These are phyloP conservation scores for Colletotrichum tropicicola DNA, from an alignment of 2,329 filamentous ascomycete species.

Conservation along the genomic window DNA sequence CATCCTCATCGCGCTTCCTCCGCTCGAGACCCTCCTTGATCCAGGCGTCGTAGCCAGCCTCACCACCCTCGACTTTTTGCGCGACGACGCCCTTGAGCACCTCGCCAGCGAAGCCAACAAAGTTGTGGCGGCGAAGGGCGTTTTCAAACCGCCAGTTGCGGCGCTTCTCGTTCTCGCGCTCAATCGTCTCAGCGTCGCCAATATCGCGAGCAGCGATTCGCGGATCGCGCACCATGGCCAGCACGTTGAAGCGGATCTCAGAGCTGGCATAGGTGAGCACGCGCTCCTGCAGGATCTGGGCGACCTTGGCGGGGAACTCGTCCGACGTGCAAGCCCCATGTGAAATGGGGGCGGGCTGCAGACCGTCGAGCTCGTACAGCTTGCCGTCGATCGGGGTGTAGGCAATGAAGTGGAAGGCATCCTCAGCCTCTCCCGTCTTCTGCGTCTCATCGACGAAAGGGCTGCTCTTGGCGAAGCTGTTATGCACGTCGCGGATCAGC, in stretches of 20 bases:
- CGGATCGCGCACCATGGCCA: conserved; percentile 90
- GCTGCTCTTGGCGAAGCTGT: conserved; percentile 86
- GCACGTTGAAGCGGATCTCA: conserved; percentile 95
- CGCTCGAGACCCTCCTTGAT: conserved; percentile 72
- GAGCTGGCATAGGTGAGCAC: conserved; percentile 84
- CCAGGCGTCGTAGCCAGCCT: conserved; percentile 76
- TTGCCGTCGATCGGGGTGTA: conserved; percentile 84
- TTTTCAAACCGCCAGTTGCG: conserved; percentile 95
- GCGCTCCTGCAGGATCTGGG: conserved; percentile 85
- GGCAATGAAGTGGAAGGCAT: conserved; percentile 97
- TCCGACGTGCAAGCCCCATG: conserved; percentile 79
- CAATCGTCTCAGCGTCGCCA: conserved; percentile 82
- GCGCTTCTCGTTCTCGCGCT: conserved; percentile 84
- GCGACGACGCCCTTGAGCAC: conserved; percentile 86
- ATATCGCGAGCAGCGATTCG: conserved; percentile 80
- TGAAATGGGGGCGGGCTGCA: conserved; percentile 91
- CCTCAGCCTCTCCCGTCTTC: conserved; percentile 76
- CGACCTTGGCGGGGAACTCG: conserved; percentile 81
- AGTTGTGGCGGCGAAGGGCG: conserved; percentile 89
- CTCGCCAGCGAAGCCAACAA: conserved; percentile 94
- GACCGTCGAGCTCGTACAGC: conserved; percentile 93
- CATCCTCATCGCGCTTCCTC: conserved; percentile 46
- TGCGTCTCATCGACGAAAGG: conserved; percentile 94
- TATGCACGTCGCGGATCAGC: conserved; percentile 82
- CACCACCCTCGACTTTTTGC: conserved; percentile 72